phyloP scores from a whole-genome alignment of 176 grass and related monocot species.

The Avena sativa region DNA sequence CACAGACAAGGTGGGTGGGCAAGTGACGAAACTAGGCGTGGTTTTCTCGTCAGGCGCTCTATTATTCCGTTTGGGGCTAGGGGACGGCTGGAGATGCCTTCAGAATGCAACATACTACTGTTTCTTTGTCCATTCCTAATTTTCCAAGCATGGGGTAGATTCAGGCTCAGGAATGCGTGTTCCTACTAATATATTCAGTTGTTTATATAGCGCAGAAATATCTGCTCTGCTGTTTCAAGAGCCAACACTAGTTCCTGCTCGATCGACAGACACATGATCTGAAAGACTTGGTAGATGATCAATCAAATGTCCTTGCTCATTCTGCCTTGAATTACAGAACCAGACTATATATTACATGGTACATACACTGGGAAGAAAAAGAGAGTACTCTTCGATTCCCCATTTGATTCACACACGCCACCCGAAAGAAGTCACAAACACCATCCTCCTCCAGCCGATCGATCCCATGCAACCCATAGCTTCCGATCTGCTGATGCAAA shows the following conservation, averaged over 20 bases:
- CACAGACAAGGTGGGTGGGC: too few relatives aligned
- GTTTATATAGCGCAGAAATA: neutral
- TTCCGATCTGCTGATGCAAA: conserved; percentile 32
- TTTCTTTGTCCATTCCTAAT: too few relatives aligned
- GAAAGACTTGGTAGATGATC: neutral
- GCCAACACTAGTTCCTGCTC: neutral
- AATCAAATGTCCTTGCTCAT: conserved; percentile 44
- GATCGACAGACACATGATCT: too few relatives aligned
- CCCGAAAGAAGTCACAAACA: conserved; percentile 38
- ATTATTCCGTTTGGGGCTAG: too few relatives aligned
- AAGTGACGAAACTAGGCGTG: too few relatives aligned
- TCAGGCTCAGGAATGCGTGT: neutral
- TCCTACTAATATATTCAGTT: neutral
- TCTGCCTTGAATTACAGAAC: conserved; percentile 40
- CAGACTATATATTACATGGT: conserved; percentile 53
- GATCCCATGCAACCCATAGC: neutral
- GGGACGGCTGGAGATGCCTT: too few relatives aligned
- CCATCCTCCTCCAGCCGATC: conserved; percentile 18
- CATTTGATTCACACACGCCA: conserved; percentile 41
- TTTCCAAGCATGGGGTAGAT: neutral
- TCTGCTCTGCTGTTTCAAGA: neutral
- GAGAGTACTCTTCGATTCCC: conserved; percentile 9
- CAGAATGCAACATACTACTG: too few relatives aligned
- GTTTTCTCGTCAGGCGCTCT: too few relatives aligned
- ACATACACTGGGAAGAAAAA: conserved; percentile 37